Evolutionary conservation across 306 rosid species (phyloP).

Genomic region (Styphnolobium japonicum): DNA sequence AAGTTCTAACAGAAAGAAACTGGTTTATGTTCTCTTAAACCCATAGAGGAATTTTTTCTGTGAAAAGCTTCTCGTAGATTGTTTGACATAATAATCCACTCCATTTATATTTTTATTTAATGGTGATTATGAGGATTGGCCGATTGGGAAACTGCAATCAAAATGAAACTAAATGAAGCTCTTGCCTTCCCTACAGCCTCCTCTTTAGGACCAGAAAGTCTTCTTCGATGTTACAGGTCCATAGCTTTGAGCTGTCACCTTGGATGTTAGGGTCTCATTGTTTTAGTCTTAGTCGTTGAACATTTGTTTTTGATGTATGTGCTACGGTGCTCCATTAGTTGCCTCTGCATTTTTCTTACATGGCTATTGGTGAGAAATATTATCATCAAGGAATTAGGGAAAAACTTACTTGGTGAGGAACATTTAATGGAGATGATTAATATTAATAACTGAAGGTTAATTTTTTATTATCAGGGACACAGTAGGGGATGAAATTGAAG

Average conservation of each 20-base stretch:
- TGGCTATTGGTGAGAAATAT: background rate
- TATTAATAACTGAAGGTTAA: background rate
- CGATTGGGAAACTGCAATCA: background rate
- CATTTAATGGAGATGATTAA: background rate
- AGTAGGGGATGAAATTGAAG: slow-evolving; percentile 37
- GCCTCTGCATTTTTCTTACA: background rate
- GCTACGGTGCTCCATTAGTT: background rate
- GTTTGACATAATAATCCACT: background rate
- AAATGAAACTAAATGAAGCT: background rate
- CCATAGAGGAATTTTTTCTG: background rate
- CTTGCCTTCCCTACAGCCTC: background rate
- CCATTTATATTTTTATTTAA: background rate
- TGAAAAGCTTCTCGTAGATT: background rate
- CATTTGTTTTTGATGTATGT: background rate
- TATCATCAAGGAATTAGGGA: background rate
- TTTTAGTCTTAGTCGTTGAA: background rate
- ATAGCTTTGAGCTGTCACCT: background rate
- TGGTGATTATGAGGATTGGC: background rate
- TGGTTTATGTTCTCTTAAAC: background rate
- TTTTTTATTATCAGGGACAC: slow-evolving; percentile 36
- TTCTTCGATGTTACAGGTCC: background rate
- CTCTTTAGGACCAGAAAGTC: background rate
- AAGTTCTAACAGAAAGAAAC: background rate
- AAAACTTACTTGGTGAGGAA: background rate
- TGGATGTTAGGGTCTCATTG: background rate